Evolutionary conservation across 306 rosid species (phyloP).

Genomic region (Gleditsia sinensis): DNA sequence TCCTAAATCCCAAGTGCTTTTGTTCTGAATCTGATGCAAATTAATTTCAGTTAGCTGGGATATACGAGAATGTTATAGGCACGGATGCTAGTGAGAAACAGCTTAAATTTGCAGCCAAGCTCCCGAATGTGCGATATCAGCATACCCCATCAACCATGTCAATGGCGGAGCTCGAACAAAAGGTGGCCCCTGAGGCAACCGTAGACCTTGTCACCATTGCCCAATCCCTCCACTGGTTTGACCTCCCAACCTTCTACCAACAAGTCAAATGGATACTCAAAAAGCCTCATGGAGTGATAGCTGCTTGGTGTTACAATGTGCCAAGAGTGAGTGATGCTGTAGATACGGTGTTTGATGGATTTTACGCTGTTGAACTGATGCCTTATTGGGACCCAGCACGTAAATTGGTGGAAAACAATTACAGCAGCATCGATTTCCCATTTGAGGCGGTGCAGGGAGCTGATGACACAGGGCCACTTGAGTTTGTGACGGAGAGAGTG

Average conservation of each 20-base stretch:
- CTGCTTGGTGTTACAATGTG: slow-evolving; percentile 70
- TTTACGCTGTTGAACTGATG: slow-evolving; percentile 11
- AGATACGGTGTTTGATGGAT: slow-evolving; percentile 42
- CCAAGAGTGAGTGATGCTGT: slow-evolving; percentile 49
- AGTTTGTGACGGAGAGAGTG: slow-evolving; percentile 53
- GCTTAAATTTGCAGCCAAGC: slow-evolving; percentile 53
- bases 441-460: slow-evolving; percentile 65
- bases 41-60: slow-evolving; percentile 51
- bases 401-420: slow-evolving; percentile 49
- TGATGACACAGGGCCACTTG: slow-evolving; percentile 65
- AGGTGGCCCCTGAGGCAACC: slow-evolving; percentile 46
- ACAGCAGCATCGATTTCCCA: slow-evolving; percentile 67
- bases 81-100: slow-evolving; percentile 74
- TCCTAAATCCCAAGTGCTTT: not conserved
- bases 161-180: slow-evolving; percentile 49
- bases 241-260: slow-evolving; percentile 58
- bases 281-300: slow-evolving; percentile 74
- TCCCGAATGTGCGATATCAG: slow-evolving; percentile 58
- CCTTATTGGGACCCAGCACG: slow-evolving; percentile 66
- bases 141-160: slow-evolving; percentile 62
- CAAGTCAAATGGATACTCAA: slow-evolving; percentile 63
- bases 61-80: slow-evolving; percentile 65
- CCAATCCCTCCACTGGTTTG: slow-evolving; percentile 80
- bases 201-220: slow-evolving; percentile 77
- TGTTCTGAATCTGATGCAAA: not conserved